Evolutionary conservation across 2,329 filamentous ascomycete species (phyloP).

Genomic region (Albophoma yamanashiensis): DNA sequence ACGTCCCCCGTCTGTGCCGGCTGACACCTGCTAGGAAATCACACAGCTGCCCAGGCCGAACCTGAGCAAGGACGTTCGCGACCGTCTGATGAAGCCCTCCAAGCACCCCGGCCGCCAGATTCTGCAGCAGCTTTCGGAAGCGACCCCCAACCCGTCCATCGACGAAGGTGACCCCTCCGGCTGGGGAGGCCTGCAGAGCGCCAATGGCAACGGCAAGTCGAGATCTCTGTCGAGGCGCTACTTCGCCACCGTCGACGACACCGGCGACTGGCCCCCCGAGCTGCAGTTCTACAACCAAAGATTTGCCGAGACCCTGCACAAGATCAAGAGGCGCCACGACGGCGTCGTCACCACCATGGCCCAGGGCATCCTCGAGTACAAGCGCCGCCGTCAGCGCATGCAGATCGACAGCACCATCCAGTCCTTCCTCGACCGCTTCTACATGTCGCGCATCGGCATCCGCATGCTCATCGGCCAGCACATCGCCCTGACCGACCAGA

Average conservation of each 20-base stretch:
- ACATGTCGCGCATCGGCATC: slow-evolving; percentile 99
- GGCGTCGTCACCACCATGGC: slow-evolving; percentile 96
- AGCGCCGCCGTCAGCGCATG: slow-evolving; percentile 90
- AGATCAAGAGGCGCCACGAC: slow-evolving; percentile 93
- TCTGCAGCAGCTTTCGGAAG: slow-evolving; percentile 65
- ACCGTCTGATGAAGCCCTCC: slow-evolving; percentile 62
- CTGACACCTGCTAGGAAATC: slow-evolving; percentile 57
- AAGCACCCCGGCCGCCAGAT: slow-evolving; percentile 45
- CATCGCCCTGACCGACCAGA: slow-evolving; percentile 91
- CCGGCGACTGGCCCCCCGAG: slow-evolving; percentile 84
- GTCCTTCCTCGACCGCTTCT: slow-evolving; percentile 95
- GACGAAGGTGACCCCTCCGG: slow-evolving; percentile 70
- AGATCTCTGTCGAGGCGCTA: slow-evolving; percentile 52
- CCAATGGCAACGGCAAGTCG: slow-evolving; percentile 35
- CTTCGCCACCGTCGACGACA: slow-evolving; percentile 85
- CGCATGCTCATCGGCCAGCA: slow-evolving; percentile 99
- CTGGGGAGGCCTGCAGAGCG: slow-evolving; percentile 32
- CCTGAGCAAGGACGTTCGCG: slow-evolving; percentile 63
- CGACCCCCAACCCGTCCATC: slow-evolving; percentile 84
- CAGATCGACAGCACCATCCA: slow-evolving; percentile 98
- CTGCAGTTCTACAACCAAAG: slow-evolving; percentile 87
- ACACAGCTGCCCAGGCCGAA: slow-evolving; percentile 72
- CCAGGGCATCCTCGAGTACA: slow-evolving; percentile 96
- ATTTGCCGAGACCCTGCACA: slow-evolving; percentile 80
- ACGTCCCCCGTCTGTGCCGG: not conserved